Conservation (phyloP, 176 grass and related monocot genomes). For the Oryza coarctata region DNA sequence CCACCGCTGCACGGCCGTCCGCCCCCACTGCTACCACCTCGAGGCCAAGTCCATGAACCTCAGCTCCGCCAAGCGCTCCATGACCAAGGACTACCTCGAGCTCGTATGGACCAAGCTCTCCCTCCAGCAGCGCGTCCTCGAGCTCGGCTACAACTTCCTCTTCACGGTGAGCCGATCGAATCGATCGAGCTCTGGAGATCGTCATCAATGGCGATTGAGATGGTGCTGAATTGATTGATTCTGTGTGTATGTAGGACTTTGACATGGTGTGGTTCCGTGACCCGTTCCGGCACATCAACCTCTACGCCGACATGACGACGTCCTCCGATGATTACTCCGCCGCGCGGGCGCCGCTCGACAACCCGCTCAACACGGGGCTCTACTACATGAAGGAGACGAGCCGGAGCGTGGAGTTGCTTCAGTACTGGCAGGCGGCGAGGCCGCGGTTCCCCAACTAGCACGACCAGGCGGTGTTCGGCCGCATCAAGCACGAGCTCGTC, state of each 20-base stretch:
- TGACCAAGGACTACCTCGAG: conserved; percentile 53
- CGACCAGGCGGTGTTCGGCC: conserved; percentile 47
- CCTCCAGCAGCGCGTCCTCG: conserved; percentile 48
- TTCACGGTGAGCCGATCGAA: conserved; percentile 41
- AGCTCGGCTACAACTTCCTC: conserved; percentile 73
- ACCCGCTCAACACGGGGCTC: conserved; percentile 51
- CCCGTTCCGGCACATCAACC: conserved; percentile 48
- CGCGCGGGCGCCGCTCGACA: conserved; percentile 9
- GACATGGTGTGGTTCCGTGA: conserved; percentile 60
- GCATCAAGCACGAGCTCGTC: conserved; percentile 42
- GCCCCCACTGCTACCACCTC: conserved; percentile 60
- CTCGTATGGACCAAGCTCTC: conserved; percentile 62
- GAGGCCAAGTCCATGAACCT: conserved; percentile 19
- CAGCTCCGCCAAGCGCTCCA: conserved; percentile 38
- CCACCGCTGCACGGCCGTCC: conserved; percentile 49
- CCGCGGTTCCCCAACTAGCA: not conserved
- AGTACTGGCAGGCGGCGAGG: conserved; percentile 43
- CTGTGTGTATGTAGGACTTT: conserved; percentile 38
- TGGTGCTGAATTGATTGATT: not conserved
- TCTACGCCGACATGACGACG: conserved; percentile 35
- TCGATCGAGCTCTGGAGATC: not conserved
- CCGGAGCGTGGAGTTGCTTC: conserved; percentile 28
- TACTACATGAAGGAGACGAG: conserved; percentile 44
- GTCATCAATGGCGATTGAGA: not conserved
- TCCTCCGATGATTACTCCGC: conserved; percentile 39